Evolutionary conservation across 202 grass and related monocot species (phyloP), one percentile per base, ranked within the genome.

Genomic region (Sporobolus alterniflorus): DNA sequence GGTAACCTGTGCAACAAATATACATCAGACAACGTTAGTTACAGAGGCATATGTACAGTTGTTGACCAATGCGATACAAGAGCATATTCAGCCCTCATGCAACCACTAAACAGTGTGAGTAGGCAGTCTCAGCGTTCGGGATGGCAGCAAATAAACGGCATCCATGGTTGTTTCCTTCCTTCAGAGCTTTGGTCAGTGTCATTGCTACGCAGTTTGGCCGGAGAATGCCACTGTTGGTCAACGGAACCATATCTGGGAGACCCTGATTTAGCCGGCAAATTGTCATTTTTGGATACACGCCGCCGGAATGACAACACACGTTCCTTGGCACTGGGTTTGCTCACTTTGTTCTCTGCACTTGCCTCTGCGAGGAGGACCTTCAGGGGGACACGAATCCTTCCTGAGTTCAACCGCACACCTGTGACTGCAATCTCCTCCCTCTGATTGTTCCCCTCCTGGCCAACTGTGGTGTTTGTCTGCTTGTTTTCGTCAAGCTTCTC

Each of bases 311-410:
- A 82, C 63, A 87, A 4, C 11, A 84, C 84, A 15, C 81, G 29
- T 25, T 84, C 83, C 62, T 84, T 88, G 39, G 76, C 46, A 36
- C 77, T 87, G 31, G 80, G 78, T 68, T 73, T 82, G 68, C 86
- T 79, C 15, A 84, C 86, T 85, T 91, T 88, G 17, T 67, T 78
- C 86, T 91, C 89, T 39, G 74, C 14, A 5, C 81, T 91, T 28
- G 89, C 89, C 68, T 94, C 92, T 1, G 86, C 89, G 0, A 94
- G 89, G 62, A 94, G 92, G 40, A 85, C 84, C 80, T 89, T 94
- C 76, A 94, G 67, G 4, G 86, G 89, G 21, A 87, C 89, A 29
- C 55, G 77, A n/a, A 73, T 16, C 54, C 89, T 89, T 52, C 26
- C 72, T 31, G 92, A 82, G 31, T 89, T 89, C 72, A 68, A n/a